These are phyloP conservation scores for Phytophthora pisi DNA, from an alignment of 352 stramenopile species.

Conservation along the genomic window DNA sequence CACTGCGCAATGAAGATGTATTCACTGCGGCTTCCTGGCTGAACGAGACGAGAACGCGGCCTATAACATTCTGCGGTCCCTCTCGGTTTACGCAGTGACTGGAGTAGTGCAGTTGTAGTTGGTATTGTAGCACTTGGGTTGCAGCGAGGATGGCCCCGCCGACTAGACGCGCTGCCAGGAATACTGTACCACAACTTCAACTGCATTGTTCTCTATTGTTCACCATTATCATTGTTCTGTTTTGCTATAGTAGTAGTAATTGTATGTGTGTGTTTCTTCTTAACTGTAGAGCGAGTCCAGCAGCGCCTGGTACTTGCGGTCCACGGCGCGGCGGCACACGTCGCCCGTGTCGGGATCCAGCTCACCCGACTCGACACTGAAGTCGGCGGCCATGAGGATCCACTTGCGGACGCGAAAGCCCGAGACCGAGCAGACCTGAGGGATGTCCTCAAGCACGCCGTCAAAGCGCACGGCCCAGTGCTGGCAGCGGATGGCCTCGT, in stretches of 20 bases:
- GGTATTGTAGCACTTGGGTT: too few species aligned
- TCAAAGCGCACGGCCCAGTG: conserved; percentile 83
- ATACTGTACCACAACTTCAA: too few species aligned
- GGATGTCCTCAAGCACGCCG: conserved; percentile 57
- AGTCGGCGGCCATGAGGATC: conserved; percentile 76
- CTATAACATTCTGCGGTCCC: too few species aligned
- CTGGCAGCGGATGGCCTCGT: conserved; percentile 71
- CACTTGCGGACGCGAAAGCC: conserved; percentile 77
- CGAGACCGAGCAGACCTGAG: conserved; percentile 52
- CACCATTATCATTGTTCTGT: conserved; percentile 28
- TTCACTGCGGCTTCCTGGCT: too few species aligned
- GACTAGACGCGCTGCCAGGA: too few species aligned
- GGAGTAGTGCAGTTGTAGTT: too few species aligned
- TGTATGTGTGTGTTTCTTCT: conserved; percentile 2
- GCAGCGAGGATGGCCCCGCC: too few species aligned
- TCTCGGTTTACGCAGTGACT: too few species aligned
- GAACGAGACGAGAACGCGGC: too few species aligned
- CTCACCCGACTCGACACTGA: conserved; percentile 71
- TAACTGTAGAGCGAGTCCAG: conserved; percentile 81
- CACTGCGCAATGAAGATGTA: too few species aligned
- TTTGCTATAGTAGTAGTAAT: conserved; percentile 25
- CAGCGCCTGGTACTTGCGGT: conserved; percentile 75
- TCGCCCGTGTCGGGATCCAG: conserved; percentile 70
- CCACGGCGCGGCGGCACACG: conserved; percentile 64
- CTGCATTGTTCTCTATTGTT: conserved; percentile 26